phyloP scores from a whole-genome alignment of 768 basidiomycete genomes.

The Dictyophora rubrovolvata region DNA sequence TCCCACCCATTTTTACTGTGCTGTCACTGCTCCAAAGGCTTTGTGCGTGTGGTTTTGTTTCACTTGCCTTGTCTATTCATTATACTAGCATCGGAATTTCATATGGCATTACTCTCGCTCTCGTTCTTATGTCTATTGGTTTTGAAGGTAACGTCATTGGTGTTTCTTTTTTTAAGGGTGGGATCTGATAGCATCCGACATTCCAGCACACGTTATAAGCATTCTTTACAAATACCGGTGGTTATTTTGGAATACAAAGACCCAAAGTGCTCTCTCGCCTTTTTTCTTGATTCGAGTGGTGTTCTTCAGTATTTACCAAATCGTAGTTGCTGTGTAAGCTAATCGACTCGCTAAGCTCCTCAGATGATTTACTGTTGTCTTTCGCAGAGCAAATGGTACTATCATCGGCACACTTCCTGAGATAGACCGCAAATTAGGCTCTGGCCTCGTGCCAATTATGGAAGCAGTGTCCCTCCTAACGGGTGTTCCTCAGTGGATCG shows the following conservation, averaged over 20 bases:
- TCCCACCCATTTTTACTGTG: constrained; percentile 4
- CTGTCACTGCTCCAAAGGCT: neutral
- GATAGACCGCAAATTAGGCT: neutral
- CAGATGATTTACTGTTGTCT: neutral
- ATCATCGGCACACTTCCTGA: neutral
- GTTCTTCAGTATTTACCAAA: neutral
- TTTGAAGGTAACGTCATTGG: neutral
- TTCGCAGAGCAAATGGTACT: neutral
- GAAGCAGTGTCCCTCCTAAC: neutral
- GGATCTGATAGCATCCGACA: neutral
- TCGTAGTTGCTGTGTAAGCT: neutral
- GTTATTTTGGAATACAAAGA: neutral
- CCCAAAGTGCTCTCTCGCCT: neutral
- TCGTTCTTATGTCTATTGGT: neutral
- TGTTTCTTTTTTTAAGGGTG: neutral
- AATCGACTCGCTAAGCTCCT: neutral
- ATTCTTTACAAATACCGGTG: neutral
- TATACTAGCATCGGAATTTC: neutral
- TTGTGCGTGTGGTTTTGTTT: neutral
- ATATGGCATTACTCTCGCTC: constrained; percentile 1
- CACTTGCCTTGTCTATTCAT: neutral
- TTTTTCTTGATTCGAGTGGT: neutral
- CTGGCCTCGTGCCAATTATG: no score
- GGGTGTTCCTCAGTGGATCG: constrained; percentile 1
- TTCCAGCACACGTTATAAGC: neutral